Percentiles rank a stretch among this genome's conserved stretches.
Evolutionary conservation across 2,329 filamentous ascomycete species (phyloP).

Genomic region (Macrophomina phaseolina): DNA sequence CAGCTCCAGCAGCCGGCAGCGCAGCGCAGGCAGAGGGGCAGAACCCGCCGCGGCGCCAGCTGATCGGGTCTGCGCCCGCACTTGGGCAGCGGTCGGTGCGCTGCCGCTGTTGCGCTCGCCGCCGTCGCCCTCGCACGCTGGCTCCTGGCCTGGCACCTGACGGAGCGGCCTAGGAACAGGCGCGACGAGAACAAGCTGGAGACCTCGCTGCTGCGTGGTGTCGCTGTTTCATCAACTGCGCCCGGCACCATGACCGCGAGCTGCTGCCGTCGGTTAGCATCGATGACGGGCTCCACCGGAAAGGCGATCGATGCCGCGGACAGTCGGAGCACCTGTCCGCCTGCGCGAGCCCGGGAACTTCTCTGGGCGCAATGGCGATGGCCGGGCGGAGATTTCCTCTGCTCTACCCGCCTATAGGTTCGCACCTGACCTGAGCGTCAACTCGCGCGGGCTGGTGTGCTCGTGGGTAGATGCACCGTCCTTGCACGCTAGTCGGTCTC

Average conservation of each 20-base stretch:
- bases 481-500: not conserved
- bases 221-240: constrained; percentile 8
- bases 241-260: not conserved
- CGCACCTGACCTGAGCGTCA: no score
- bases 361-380: no score
- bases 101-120: not conserved
- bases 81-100: not conserved
- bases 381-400: no score
- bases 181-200: constrained; percentile 2
- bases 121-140: not conserved
- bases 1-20: not conserved
- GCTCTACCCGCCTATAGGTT: no score
- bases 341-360: no score
- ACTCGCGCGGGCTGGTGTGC: no score
- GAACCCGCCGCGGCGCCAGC: not conserved
- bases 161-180: not conserved
- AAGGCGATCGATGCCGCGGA: no score
- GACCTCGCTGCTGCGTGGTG: not conserved
- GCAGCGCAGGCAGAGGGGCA: not conserved
- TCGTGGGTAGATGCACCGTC: no score
- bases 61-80: constrained; percentile 1
- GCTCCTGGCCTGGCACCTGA: not conserved
- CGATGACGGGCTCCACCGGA: no score
- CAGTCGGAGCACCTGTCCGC: no score
- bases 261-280: no score